Evolutionary conservation across 2,329 filamentous ascomycete genomes (phyloP).

Genomic region (Monosporascus sp.): DNA sequence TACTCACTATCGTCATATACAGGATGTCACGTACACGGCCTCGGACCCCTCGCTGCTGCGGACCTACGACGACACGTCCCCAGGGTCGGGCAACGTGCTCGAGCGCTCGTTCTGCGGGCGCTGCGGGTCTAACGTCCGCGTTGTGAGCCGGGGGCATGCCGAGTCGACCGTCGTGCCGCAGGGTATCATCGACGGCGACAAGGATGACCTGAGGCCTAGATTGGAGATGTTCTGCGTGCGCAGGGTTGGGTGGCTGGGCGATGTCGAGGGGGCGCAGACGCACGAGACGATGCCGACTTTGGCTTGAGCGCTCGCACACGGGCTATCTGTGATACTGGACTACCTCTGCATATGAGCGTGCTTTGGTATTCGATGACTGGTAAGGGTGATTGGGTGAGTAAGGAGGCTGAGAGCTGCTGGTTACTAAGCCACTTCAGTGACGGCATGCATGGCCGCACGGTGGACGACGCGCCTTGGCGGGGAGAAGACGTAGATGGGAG

Average conservation of each 20-base stretch:
- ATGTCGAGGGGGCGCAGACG: neutral
- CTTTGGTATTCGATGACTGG: too few species aligned
- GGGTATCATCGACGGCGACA: slow-evolving; percentile 19
- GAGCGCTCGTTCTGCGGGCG: slow-evolving; percentile 16
- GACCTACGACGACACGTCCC: slow-evolving; percentile 10
- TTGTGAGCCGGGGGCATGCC: neutral
- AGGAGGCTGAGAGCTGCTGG: too few species aligned
- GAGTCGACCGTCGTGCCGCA: slow-evolving; percentile 8
- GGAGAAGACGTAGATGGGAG: too few species aligned
- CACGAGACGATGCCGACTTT: slow-evolving; percentile 6
- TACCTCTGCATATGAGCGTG: too few species aligned
- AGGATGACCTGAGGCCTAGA: slow-evolving; percentile 8
- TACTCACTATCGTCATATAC: neutral
- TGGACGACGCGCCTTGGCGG: too few species aligned
- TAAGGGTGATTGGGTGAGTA: too few species aligned
- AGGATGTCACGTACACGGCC: slow-evolving; percentile 16
- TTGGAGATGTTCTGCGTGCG: slow-evolving; percentile 11
- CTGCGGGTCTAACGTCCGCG: slow-evolving; percentile 11
- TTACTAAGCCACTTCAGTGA: too few species aligned
- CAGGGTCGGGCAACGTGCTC: slow-evolving; percentile 14
- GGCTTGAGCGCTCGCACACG: neutral
- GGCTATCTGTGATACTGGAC: too few species aligned
- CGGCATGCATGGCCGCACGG: too few species aligned
- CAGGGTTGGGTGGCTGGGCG: slow-evolving; percentile 9
- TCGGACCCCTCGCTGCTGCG: slow-evolving; percentile 9